phyloP scores from a whole-genome alignment of 192 early-diverging fungal genomes.

The Entophlyctis luteolus region DNA sequence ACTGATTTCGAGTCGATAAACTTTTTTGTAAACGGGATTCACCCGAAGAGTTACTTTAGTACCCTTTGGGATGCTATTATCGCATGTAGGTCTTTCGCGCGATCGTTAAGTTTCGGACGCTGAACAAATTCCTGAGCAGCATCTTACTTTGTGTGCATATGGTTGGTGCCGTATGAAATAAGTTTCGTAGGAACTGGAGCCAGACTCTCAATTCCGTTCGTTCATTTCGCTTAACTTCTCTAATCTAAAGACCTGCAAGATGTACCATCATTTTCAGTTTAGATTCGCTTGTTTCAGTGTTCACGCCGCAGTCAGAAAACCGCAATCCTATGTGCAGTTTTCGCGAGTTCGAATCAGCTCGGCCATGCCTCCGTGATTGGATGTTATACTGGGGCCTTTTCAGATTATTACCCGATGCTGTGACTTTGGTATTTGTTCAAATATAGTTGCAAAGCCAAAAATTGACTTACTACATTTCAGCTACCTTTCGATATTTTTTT shows the following conservation, averaged over 20 bases:
- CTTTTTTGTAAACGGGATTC: background rate
- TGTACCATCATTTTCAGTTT: background rate
- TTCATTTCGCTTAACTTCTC: background rate
- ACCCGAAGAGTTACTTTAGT: constrained; percentile 14
- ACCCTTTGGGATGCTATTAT: constrained; percentile 14
- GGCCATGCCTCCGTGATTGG: background rate
- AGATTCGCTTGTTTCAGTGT: background rate
- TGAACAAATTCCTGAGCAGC: background rate
- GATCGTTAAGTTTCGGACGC: background rate
- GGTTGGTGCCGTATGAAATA: constrained; percentile 6
- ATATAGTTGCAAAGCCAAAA: too few species aligned
- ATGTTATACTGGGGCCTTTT: too few species aligned
- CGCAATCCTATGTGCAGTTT: background rate
- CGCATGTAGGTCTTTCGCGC: background rate
- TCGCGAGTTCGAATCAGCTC: background rate
- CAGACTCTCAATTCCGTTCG: background rate
- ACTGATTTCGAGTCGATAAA: constrained; percentile 1
- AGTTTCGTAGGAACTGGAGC: background rate
- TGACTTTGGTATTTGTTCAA: too few species aligned
- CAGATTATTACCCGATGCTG: too few species aligned
- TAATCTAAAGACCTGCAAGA: background rate
- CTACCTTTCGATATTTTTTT: constrained; percentile 36
- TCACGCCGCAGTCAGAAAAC: constrained; percentile 3
- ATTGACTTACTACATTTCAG: too few species aligned
- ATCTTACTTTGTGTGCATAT: constrained; percentile 8